These are phyloP conservation scores for Leavenworthia alabamica DNA, from an alignment of 345 rosid species.

Conservation along the genomic window DNA sequence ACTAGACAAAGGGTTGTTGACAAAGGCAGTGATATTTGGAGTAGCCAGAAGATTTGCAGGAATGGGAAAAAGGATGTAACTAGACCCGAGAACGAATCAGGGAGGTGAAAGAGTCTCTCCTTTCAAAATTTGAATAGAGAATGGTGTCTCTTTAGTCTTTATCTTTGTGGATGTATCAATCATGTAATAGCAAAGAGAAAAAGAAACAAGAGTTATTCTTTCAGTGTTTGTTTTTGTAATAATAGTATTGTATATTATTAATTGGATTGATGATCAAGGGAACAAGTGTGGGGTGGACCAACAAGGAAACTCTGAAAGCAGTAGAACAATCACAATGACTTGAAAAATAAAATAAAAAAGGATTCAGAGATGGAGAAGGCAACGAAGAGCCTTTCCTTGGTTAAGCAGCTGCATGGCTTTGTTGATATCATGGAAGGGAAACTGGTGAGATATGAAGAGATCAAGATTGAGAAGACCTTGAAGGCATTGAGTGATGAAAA, in stretches of 20 bases:
- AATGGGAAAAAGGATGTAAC: constrained; percentile 62
- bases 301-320: neutral
- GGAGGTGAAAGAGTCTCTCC: constrained; percentile 5
- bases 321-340: neutral
- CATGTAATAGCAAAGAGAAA: constrained; percentile 9
- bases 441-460: constrained; percentile 45
- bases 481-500: constrained; percentile 41
- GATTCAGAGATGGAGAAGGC: constrained; percentile 23
- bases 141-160: constrained; percentile 1
- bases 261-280: no score
- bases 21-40: constrained; percentile 89
- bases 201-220: constrained; percentile 6
- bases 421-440: constrained; percentile 40
- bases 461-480: constrained; percentile 46
- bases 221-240: no score
- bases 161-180: constrained; percentile 17
- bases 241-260: no score
- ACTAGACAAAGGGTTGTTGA: constrained; percentile 80
- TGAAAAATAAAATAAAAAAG: neutral
- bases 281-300: no score
- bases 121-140: constrained; percentile 5
- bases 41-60: constrained; percentile 86
- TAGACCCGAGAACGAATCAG: neutral
- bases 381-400: constrained; percentile 34
- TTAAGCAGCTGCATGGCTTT: constrained; percentile 35